A percentile compares a stretch with the other conserved stretches of the same genome.
phyloP scores from a whole-genome alignment of 2,329 filamentous ascomycete genomes.

The Escovopsis sp. region DNA sequence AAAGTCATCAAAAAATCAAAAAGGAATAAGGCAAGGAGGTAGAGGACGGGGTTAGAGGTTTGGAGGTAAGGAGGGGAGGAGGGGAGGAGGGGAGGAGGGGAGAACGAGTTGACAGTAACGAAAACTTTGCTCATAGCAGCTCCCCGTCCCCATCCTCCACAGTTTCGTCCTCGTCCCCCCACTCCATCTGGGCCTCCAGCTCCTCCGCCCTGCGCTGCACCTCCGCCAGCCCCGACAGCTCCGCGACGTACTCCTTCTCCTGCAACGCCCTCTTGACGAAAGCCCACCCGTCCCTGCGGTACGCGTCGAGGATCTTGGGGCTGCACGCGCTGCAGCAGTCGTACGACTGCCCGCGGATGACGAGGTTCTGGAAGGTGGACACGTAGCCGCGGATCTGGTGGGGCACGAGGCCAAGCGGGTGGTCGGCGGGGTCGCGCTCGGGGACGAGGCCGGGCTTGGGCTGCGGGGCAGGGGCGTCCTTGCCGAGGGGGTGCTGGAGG shows the following conservation, averaged over 20 bases:
- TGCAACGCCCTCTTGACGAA: slow-evolving; percentile 63
- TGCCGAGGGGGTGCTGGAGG: slow-evolving; percentile 68
- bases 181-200: slow-evolving; percentile 39
- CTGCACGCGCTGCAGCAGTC: slow-evolving; percentile 73
- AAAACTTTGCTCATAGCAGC: slow-evolving; percentile 21
- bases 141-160: slow-evolving; percentile 40
- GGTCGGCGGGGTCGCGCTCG: slow-evolving; percentile 39
- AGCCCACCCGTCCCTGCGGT: slow-evolving; percentile 53
- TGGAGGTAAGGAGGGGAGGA: no score
- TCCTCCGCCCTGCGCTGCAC: slow-evolving; percentile 46
- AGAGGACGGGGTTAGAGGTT: no score
- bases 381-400: slow-evolving; percentile 71
- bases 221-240: slow-evolving; percentile 58
- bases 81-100: no score
- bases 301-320: slow-evolving; percentile 50
- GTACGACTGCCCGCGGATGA: slow-evolving; percentile 60
- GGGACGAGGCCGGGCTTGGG: slow-evolving; percentile 24
- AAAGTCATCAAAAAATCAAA: no score
- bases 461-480: slow-evolving; percentile 42
- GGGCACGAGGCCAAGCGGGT: slow-evolving; percentile 55
- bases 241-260: slow-evolving; percentile 64
- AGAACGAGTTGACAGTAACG: no score
- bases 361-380: slow-evolving; percentile 56
- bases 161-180: slow-evolving; percentile 41
- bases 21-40: no score